These are phyloP conservation scores for Suillus lakei DNA, from an alignment of 768 basidiomycete species.

Conservation along the genomic window DNA sequence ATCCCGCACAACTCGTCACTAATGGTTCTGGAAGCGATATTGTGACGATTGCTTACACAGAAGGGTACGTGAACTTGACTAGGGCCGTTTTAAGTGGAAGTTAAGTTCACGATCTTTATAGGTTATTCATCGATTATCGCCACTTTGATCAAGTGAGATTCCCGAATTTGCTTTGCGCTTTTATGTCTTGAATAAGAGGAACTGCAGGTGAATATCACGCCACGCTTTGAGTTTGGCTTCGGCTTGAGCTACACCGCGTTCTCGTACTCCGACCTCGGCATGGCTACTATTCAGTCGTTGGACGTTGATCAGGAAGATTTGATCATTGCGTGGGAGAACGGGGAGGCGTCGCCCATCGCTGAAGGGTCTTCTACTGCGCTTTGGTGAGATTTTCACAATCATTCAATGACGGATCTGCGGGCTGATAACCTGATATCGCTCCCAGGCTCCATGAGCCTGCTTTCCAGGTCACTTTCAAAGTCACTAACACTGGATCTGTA, in stretches of 20 bases:
- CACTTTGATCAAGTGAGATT: conserved; percentile 59
- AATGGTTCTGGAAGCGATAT: conserved; percentile 42
- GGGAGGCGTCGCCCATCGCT: conserved; percentile 50
- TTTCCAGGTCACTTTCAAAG: conserved; percentile 35
- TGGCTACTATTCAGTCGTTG: conserved; percentile 42
- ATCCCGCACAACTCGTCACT: conserved; percentile 54
- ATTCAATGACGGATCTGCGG: background rate
- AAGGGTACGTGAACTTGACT: conserved; percentile 45
- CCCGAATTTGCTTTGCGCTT: background rate
- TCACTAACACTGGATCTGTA: conserved; percentile 42
- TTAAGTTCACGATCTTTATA: conserved; percentile 17
- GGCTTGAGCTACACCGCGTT: conserved; percentile 50
- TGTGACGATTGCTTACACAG: conserved; percentile 59
- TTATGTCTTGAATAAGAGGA: conserved; percentile 10
- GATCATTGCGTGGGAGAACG: conserved; percentile 57
- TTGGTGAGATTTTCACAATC: conserved; percentile 47
- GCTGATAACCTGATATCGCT: conserved; percentile 9
- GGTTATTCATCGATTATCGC: conserved; percentile 68
- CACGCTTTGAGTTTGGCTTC: conserved; percentile 58
- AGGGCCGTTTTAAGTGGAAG: background rate
- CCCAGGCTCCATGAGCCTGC: conserved; percentile 32
- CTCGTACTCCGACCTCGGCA: conserved; percentile 36
- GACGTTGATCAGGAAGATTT: conserved; percentile 28
- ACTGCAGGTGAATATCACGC: conserved; percentile 63
- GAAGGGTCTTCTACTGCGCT: conserved; percentile 62